These are phyloP conservation scores for Aechmea fasciata DNA, from an alignment of 176 grass and related monocot genomes.

Conservation along the genomic window DNA sequence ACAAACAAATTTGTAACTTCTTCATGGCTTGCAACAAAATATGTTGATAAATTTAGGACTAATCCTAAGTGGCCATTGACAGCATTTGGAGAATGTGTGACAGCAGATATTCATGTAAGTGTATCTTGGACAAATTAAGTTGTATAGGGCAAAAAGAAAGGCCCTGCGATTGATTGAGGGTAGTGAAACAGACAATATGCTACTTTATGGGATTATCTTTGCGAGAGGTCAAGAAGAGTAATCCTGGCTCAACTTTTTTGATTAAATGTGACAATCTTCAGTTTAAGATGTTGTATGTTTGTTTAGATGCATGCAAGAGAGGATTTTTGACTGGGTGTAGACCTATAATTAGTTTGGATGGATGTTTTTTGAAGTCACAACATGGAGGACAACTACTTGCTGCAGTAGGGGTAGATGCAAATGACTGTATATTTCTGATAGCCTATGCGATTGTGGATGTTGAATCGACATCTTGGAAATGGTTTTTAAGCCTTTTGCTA, in stretches of 20 bases:
- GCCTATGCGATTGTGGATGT: background rate
- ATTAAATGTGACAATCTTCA: background rate
- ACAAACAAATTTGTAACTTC: no score
- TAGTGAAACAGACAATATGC: conserved; percentile 16
- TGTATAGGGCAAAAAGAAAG: conserved; percentile 7
- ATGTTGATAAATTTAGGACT: conserved; percentile 6
- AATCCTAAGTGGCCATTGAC: conserved; percentile 5
- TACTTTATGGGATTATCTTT: conserved; percentile 3
- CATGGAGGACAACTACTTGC: background rate
- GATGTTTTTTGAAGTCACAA: background rate
- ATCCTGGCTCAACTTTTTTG: conserved; percentile 9
- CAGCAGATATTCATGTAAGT: background rate
- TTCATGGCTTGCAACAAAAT: no score
- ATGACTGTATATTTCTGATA: conserved; percentile 8
- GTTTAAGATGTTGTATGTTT: background rate
- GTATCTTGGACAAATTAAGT: conserved; percentile 5
- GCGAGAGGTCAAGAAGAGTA: conserved; percentile 6
- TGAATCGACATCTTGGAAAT: background rate
- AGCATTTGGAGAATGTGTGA: background rate
- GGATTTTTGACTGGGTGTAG: background rate
- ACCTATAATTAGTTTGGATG: conserved; percentile 4
- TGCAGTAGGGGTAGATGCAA: background rate
- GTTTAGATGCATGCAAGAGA: background rate
- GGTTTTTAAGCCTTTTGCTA: background rate
- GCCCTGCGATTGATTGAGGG: conserved; percentile 6